Percentiles rank a stretch among this genome's conserved stretches.
Conservation (phyloP, 768 basidiomycete species). For the Cystoderma amianthinum region DNA sequence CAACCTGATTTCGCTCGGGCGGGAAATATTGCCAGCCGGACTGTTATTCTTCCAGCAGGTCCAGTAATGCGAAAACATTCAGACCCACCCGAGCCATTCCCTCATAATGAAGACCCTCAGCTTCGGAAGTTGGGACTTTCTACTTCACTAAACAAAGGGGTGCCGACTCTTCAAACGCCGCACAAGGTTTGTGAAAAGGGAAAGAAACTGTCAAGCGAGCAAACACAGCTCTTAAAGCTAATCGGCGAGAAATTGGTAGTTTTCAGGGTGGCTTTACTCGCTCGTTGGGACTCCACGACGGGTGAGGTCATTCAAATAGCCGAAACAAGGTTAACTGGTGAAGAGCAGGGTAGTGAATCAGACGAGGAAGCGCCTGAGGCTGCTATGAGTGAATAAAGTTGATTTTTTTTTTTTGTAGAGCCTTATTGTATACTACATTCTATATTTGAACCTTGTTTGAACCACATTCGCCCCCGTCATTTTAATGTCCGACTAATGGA, state of each 20-base stretch:
- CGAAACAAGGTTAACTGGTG: conserved; percentile 29
- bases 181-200: conserved; percentile 84
- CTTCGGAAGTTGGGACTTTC: conserved; percentile 85
- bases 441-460: too few species aligned
- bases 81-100: conserved; percentile 83
- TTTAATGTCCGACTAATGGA: too few species aligned
- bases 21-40: conserved; percentile 72
- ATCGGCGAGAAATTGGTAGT: conserved; percentile 85
- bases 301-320: conserved; percentile 61
- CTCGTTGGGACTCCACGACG: conserved; percentile 65
- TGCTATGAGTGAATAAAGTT: conserved; percentile 50
- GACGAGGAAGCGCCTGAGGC: conserved; percentile 27
- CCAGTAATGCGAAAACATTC: conserved; percentile 79
- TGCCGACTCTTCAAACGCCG: conserved; percentile 74
- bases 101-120: conserved; percentile 97
- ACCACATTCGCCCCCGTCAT: too few species aligned
- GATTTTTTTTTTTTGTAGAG: too few species aligned
- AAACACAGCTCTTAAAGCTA: conserved; percentile 89
- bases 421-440: too few species aligned
- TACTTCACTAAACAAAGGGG: conserved; percentile 80
- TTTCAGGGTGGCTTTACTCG: conserved; percentile 67
- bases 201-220: conserved; percentile 73
- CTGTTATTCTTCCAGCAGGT: conserved; percentile 72
- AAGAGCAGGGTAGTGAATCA: conserved; percentile 23
- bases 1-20: conserved; percentile 89